phyloP scores from a whole-genome alignment of 306 rosid genomes.

The Pueraria montana region DNA sequence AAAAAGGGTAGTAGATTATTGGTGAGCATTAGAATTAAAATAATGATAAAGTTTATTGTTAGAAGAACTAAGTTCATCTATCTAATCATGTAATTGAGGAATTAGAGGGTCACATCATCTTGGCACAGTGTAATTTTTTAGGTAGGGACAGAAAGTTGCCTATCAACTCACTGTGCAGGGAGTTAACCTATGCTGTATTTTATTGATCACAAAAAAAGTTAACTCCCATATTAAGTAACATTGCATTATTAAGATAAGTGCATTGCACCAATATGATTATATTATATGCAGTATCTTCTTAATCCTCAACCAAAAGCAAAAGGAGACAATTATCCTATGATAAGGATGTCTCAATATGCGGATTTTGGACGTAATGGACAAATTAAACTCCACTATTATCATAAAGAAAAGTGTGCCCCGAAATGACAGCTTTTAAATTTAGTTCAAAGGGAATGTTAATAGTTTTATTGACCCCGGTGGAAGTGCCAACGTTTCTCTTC shows the following conservation, averaged over 20 bases:
- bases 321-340: slow-evolving; percentile 41
- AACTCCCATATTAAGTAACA: slow-evolving; percentile 46
- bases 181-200: not conserved
- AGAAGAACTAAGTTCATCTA: slow-evolving; percentile 30
- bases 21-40: slow-evolving; percentile 8
- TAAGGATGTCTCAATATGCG: slow-evolving; percentile 46
- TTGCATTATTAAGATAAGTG: slow-evolving; percentile 44
- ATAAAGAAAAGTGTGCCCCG: not conserved
- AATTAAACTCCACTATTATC: slow-evolving; percentile 27
- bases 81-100: slow-evolving; percentile 43
- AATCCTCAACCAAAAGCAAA: slow-evolving; percentile 40
- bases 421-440: slow-evolving; percentile 42
- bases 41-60: not conserved
- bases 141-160: slow-evolving; percentile 49
- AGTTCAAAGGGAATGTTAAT: slow-evolving; percentile 38
- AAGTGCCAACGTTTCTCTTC: slow-evolving; percentile 15
- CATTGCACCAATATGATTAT: slow-evolving; percentile 30
- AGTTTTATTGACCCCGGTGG: slow-evolving; percentile 42
- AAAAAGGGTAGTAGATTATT: not conserved
- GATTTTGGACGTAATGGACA: slow-evolving; percentile 32
- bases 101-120: slow-evolving; percentile 40
- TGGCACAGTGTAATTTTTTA: slow-evolving; percentile 35
- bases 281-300: slow-evolving; percentile 35
- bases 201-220: slow-evolving; percentile 22
- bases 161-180: slow-evolving; percentile 1